Percentiles rank a stretch among this genome's conserved stretches.
phyloP scores from a whole-genome alignment of 805 yeast genomes.

The Dipodascopsis tothii region DNA sequence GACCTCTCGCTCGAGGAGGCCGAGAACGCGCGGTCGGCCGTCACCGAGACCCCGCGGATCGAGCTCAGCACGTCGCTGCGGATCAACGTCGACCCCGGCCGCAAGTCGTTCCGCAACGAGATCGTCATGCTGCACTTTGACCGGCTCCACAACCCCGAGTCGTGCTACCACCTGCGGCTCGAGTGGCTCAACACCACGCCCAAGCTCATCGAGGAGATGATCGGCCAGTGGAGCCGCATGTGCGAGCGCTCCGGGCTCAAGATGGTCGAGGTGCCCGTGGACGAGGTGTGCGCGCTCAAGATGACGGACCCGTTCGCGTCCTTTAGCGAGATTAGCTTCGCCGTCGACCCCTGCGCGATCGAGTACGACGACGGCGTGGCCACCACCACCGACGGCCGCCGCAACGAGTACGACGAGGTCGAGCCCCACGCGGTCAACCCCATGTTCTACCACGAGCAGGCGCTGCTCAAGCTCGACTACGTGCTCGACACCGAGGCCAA shows the following conservation, averaged over 20 bases:
- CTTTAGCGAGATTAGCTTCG: slow-evolving; percentile 58
- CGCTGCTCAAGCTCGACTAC: slow-evolving; percentile 65
- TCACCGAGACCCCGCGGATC: slow-evolving; percentile 30
- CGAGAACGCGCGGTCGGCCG: not conserved
- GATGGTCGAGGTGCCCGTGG: slow-evolving; percentile 85
- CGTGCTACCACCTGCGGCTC: slow-evolving; percentile 80
- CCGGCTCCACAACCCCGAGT: slow-evolving; percentile 85
- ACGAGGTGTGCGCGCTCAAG: slow-evolving; percentile 72
- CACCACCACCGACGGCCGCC: too few species aligned
- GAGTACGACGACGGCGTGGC: slow-evolving; percentile 10
- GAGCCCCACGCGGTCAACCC: slow-evolving; percentile 29
- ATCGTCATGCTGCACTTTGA: slow-evolving; percentile 79
- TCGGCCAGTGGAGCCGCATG: slow-evolving; percentile 68
- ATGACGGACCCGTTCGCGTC: slow-evolving; percentile 81
- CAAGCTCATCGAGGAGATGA: slow-evolving; percentile 69
- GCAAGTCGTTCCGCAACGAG: slow-evolving; percentile 70
- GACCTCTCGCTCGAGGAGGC: not conserved
- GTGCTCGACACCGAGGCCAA: slow-evolving; percentile 76
- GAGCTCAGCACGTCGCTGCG: slow-evolving; percentile 59
- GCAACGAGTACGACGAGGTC: too few species aligned
- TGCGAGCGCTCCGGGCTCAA: slow-evolving; percentile 80
- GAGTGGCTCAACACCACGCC: slow-evolving; percentile 94
- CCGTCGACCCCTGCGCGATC: slow-evolving; percentile 56
- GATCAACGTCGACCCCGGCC: slow-evolving; percentile 67
- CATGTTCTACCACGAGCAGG: slow-evolving; percentile 69